Conservation (phyloP, 768 basidiomycete genomes). For the Rhizopogon vesiculosus region DNA sequence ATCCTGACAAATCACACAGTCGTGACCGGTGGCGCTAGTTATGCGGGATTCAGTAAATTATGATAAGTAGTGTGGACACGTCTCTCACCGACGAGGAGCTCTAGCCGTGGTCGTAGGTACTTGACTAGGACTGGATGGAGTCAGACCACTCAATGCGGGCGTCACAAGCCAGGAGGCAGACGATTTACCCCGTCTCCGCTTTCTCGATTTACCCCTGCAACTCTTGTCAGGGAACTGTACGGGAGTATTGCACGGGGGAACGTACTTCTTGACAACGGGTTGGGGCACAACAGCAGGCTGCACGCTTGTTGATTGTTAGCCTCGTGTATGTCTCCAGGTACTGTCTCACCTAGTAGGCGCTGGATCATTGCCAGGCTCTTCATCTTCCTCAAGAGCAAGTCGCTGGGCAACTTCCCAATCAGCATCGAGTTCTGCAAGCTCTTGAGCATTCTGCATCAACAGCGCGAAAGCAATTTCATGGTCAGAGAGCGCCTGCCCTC, state of each 20-base stretch:
- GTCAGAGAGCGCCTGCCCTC: conserved; percentile 13
- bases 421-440: conserved; percentile 9
- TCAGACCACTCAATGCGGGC: no score
- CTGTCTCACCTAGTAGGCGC: not conserved
- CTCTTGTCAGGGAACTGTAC: not conserved
- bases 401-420: conserved; percentile 18
- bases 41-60: no score
- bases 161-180: no score
- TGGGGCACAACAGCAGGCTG: not conserved
- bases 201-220: not conserved
- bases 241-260: not conserved
- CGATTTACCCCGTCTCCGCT: no score
- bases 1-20: no score
- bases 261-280: not conserved
- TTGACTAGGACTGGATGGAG: no score
- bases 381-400: conserved; percentile 10
- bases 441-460: conserved; percentile 19
- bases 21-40: no score
- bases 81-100: no score
- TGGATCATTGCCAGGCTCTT: not conserved
- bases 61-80: no score
- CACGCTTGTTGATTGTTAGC: not conserved
- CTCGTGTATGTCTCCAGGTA: not conserved
- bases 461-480: conserved; percentile 20
- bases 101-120: no score